Conservation (phyloP, 176 grass and related monocot genomes). For the Eleusine indica region DNA sequence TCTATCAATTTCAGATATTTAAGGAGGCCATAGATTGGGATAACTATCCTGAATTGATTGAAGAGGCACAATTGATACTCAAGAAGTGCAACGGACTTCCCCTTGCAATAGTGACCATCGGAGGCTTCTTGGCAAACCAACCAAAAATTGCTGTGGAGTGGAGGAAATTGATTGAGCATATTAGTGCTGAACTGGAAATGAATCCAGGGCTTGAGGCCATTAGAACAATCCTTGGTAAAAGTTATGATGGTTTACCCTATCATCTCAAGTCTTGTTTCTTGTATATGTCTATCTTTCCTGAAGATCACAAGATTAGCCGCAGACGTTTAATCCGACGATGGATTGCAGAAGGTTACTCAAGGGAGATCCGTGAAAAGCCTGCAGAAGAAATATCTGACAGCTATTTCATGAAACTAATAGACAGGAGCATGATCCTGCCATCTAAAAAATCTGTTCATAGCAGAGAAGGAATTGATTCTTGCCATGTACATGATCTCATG, state of each 20-base stretch:
- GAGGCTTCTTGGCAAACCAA: conserved; percentile 21
- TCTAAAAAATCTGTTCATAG: not conserved
- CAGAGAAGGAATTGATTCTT: not conserved
- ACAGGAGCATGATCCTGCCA: conserved; percentile 34
- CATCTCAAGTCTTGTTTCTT: conserved; percentile 48
- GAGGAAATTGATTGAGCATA: conserved; percentile 29
- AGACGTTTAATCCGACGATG: conserved; percentile 24
- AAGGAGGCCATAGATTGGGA: not conserved
- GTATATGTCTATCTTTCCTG: conserved; percentile 36
- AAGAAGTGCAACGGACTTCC: conserved; percentile 41
- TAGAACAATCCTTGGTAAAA: conserved; percentile 4
- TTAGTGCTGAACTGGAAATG: conserved; percentile 20
- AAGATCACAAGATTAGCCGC: conserved; percentile 3
- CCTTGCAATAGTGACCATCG: conserved; percentile 44
- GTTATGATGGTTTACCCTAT: conserved; percentile 48
- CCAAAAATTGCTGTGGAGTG: not conserved
- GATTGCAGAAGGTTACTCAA: conserved; percentile 44
- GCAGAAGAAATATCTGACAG: not conserved
- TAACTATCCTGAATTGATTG: not conserved
- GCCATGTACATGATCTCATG: conserved; percentile 40
- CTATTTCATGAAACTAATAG: conserved; percentile 29
- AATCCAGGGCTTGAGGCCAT: conserved; percentile 2
- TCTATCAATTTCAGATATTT: not conserved
- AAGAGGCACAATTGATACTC: not conserved
- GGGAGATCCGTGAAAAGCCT: not conserved